phyloP scores from a whole-genome alignment of 176 grass and related monocot genomes.

The Ananas comosus region DNA sequence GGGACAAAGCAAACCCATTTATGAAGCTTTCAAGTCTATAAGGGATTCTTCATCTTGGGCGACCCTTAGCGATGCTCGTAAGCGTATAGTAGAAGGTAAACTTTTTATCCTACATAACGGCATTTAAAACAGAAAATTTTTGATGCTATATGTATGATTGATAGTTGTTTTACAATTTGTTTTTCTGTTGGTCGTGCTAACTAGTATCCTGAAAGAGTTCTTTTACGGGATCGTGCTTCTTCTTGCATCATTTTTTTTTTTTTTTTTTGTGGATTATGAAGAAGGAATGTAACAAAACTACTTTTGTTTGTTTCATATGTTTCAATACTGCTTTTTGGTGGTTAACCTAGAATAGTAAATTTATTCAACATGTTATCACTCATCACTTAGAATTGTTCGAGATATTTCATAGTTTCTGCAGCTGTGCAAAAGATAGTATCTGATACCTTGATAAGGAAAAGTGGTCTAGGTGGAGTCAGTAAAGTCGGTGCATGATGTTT shows the following conservation, averaged over 20 bases:
- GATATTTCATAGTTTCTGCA: too few species aligned
- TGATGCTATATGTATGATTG: not conserved
- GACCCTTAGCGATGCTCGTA: slow-evolving; percentile 58
- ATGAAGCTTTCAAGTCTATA: slow-evolving; percentile 77
- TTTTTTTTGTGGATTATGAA: too few species aligned
- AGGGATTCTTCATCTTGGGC: slow-evolving; percentile 63
- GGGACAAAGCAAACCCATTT: slow-evolving; percentile 86
- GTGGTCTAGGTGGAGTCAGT: too few species aligned
- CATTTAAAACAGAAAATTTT: not conserved
- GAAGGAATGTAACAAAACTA: too few species aligned
- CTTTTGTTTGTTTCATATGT: too few species aligned
- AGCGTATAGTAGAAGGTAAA: slow-evolving; percentile 80
- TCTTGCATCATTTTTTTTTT: too few species aligned
- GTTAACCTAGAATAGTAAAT: not conserved
- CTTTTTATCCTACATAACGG: not conserved
- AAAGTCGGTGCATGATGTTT: too few species aligned
- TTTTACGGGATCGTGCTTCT: too few species aligned
- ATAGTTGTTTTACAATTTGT: not conserved
- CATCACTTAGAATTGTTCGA: too few species aligned
- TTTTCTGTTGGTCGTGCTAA: not conserved
- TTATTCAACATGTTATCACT: not conserved
- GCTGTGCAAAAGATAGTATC: too few species aligned
- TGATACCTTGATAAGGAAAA: too few species aligned
- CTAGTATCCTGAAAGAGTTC: too few species aligned
- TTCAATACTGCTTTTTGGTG: not conserved